These are phyloP conservation scores for Sanghuangporus baumii DNA, from an alignment of 1,284 basidiomycete species.

Conservation along the genomic window DNA sequence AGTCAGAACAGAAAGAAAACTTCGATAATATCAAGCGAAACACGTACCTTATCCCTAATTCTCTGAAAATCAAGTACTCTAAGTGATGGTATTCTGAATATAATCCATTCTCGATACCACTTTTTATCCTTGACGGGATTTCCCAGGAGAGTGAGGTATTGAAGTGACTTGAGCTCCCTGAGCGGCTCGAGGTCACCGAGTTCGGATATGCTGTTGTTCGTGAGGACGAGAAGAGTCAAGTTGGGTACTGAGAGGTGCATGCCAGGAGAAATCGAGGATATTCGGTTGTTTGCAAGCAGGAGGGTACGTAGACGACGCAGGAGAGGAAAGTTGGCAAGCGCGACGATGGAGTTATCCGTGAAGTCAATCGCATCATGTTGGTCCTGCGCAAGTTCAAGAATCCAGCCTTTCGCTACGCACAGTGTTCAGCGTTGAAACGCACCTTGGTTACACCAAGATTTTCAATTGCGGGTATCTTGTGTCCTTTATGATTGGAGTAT, in stretches of 20 bases:
- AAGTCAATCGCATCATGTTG: slow-evolving; percentile 94
- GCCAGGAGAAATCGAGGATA: slow-evolving; percentile 76
- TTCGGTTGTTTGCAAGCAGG: slow-evolving; percentile 83
- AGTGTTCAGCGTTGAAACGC: slow-evolving; percentile 27
- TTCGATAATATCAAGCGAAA: slow-evolving; percentile 26
- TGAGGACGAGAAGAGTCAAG: slow-evolving; percentile 74
- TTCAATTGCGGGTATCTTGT: slow-evolving; percentile 98
- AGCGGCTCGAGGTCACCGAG: slow-evolving; percentile 85
- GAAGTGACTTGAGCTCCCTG: slow-evolving; percentile 71
- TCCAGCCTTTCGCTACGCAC: slow-evolving; percentile 17
- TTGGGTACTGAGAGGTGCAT: slow-evolving; percentile 82
- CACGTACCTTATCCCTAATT: slow-evolving; percentile 87
- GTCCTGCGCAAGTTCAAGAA: slow-evolving; percentile 46
- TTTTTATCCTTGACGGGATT: slow-evolving; percentile 91
- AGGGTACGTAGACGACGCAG: slow-evolving; percentile 76
- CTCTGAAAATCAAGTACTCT: slow-evolving; percentile 96
- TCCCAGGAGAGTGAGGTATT: slow-evolving; percentile 82
- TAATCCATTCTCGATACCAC: slow-evolving; percentile 96
- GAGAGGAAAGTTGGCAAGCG: slow-evolving; percentile 82
- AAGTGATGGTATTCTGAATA: slow-evolving; percentile 76
- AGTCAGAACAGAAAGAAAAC: slow-evolving; percentile 11
- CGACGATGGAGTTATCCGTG: slow-evolving; percentile 91
- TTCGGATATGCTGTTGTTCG: slow-evolving; percentile 70
- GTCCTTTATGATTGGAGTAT: slow-evolving; percentile 46
- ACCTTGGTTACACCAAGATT: slow-evolving; percentile 97